Conservation (phyloP, 129 eudicot genomes). For the carrot (Daucus carota) region DH1_v3.0 NC_030382.2:44646001-44646500, state of each 20-base stretch:
- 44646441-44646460: slow-evolving; percentile 97
- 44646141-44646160: slow-evolving; percentile 65
- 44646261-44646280: slow-evolving; percentile 10
- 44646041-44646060: not conserved
- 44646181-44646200: slow-evolving; percentile 60
- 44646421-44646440: slow-evolving; percentile 91
- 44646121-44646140: slow-evolving; percentile 30
- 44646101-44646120: slow-evolving; percentile 38
- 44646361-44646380: slow-evolving; percentile 61
- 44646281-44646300: not conserved
- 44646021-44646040: slow-evolving; percentile 7
- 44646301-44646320: not conserved
- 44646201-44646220: slow-evolving; percentile 77
- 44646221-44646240: slow-evolving; percentile 67
- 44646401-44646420: slow-evolving; percentile 94
- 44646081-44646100: slow-evolving; percentile 23
- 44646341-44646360: slow-evolving; percentile 82
- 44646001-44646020: slow-evolving; percentile 22
- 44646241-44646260: slow-evolving; percentile 68
- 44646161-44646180: slow-evolving; percentile 62
- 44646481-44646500: not conserved
- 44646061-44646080: not conserved
- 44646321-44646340: slow-evolving; percentile 25
- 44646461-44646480: slow-evolving; percentile 32
- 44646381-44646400: slow-evolving; percentile 62